A percentile compares a stretch with the other conserved stretches of the same genome.
Evolutionary conservation across 345 rosid genomes (phyloP).

Genomic region (Rhodamnia argentea): DNA sequence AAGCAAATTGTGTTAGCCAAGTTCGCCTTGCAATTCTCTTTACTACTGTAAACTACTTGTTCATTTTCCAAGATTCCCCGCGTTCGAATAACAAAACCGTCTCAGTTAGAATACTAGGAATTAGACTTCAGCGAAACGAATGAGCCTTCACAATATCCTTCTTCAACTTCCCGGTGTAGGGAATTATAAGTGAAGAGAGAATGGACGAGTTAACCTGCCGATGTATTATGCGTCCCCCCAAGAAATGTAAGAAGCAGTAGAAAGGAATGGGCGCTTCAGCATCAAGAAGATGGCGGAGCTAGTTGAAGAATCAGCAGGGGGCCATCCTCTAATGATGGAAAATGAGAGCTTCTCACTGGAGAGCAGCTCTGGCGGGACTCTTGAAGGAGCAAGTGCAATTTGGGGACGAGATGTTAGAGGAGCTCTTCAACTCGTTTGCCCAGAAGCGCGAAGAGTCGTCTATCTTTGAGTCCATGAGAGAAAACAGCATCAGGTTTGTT

Average conservation of each 20-base stretch:
- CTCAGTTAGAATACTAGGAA: neutral
- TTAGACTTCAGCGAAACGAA: neutral
- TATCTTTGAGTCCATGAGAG: neutral
- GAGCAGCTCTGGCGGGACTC: neutral
- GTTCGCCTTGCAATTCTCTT: neutral
- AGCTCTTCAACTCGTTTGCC: neutral
- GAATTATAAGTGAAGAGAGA: neutral
- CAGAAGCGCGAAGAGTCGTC: neutral
- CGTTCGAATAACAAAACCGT: no score
- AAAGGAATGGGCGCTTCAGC: neutral
- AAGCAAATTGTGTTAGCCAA: accelerated
- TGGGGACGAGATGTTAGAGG: neutral
- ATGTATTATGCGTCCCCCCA: neutral
- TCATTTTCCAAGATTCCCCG: no score
- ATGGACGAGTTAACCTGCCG: neutral
- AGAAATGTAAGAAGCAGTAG: neutral
- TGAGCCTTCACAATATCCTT: neutral
- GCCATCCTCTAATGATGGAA: neutral
- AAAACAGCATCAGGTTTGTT: neutral
- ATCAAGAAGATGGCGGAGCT: neutral
- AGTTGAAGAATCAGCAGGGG: neutral
- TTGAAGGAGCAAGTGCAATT: neutral
- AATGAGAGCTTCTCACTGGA: no score
- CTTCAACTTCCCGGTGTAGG: neutral
- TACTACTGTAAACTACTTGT: no score